A percentile compares a stretch with the other conserved stretches of the same genome.
phyloP scores from a whole-genome alignment of 2,329 filamentous ascomycete genomes.

The Neurospora crassa region DNA sequence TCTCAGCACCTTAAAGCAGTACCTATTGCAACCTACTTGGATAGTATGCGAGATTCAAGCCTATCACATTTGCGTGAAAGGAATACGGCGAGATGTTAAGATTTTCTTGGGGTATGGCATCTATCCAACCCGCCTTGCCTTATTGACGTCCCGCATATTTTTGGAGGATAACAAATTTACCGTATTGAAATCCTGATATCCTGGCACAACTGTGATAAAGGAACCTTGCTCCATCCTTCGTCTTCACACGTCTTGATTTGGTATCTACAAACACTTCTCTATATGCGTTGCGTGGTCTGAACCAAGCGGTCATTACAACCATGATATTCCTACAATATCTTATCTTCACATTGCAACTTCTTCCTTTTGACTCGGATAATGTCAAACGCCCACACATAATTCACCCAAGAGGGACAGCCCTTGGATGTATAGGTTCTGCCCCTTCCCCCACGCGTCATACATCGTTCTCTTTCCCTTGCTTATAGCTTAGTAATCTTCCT shows the following conservation, averaged over 20 bases:
- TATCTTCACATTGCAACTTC: not conserved
- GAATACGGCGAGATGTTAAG: not conserved
- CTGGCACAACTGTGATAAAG: not conserved
- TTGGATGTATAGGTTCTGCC: not conserved
- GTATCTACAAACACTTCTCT: not conserved
- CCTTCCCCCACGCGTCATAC: not conserved
- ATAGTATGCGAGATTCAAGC: not conserved
- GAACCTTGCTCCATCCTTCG: not conserved
- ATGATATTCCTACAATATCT: not conserved
- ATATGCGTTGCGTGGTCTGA: not conserved
- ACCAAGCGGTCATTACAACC: not conserved
- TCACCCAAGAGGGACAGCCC: not conserved
- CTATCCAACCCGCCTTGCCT: not conserved
- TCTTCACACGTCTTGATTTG: not conserved
- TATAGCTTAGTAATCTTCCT: conserved; percentile 66
- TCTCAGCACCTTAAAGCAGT: not conserved
- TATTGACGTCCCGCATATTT: not conserved
- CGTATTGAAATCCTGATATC: not conserved
- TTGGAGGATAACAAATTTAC: no score
- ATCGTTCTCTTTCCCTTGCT: not conserved
- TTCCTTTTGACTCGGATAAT: not conserved
- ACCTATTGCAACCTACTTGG: not conserved
- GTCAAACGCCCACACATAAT: not conserved
- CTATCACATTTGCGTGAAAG: not conserved
- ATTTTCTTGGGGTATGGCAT: not conserved